Base-by-base conservation (phyloP, 2,329 filamentous ascomycete species). In the Talaromyces piceae region DNA sequence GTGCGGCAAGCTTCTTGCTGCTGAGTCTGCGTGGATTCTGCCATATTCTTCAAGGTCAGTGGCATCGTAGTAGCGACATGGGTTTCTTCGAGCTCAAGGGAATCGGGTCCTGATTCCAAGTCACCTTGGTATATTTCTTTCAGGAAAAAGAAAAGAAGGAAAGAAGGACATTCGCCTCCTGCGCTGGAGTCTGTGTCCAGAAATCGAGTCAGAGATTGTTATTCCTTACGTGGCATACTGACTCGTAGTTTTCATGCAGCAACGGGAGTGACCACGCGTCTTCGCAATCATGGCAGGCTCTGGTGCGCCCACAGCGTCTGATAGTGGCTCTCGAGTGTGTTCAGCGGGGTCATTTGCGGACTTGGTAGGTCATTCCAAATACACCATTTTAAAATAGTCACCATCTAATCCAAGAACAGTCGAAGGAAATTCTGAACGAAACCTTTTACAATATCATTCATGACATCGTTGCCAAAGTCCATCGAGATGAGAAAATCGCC, bases 401-500 rank as follows among this genome's bases (percentile, higher is more conserved):
- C 49, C 13, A 33, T 41, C 18, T 26, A 49, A 41, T 43, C 47
- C 16, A 47, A 48, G 57, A 61, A 50, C 65, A 71, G 68, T 68
- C 70, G 31, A 66, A 68, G 49, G 69, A 71, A 31, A 75, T 83
- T 49, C 67, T 83, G 58, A 77, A 82, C 54, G 77, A 80, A 54
- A 74, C 74, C 20, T 70, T 84, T 41, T 73, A 79, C 59, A 81
- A 78, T 59, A 79, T 83, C 58, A 76, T 83, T 57, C 77, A 82
- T 64, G 77, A 79, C 58, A 74, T 80, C 22, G 76, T 81, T 49
- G 70, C 80, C 26, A 73, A 78, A 56, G 76, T 75, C 27, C 81
- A 84, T 61, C 78, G 78, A 55, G 72, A 78, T 52, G 80, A 83
- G 63, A 83, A 83, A 67, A 68, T 78, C 54, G 73, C 80, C 39